These are phyloP conservation scores for Pichia sp. DNA, from an alignment of 1,139 yeast species.

Conservation along the genomic window DNA sequence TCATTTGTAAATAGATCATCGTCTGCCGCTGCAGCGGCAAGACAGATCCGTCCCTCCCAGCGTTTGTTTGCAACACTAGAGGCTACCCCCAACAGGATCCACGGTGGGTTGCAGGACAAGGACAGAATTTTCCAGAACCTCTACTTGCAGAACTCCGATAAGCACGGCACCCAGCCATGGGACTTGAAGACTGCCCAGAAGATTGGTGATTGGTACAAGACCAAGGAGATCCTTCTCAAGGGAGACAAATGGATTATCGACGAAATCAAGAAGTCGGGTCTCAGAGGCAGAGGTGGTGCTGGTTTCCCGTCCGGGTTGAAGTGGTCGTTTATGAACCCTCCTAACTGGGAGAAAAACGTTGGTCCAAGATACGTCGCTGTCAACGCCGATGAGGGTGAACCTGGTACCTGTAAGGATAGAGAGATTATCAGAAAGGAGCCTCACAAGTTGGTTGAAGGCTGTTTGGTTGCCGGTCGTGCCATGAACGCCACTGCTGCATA, in stretches of 20 bases:
- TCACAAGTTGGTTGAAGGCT: slow-evolving; percentile 84
- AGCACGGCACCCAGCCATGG: slow-evolving; percentile 57
- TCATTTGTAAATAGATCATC: slow-evolving; percentile 11
- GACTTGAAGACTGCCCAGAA: slow-evolving; percentile 69
- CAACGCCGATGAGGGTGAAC: slow-evolving; percentile 92
- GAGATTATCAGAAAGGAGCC: slow-evolving; percentile 89
- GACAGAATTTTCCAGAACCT: slow-evolving; percentile 85
- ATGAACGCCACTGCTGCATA: slow-evolving; percentile 93
- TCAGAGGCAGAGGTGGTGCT: slow-evolving; percentile 91
- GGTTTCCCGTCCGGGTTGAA: slow-evolving; percentile 88
- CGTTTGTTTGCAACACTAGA: slow-evolving; percentile 30
- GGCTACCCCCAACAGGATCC: slow-evolving; percentile 49
- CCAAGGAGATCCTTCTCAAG: slow-evolving; percentile 75
- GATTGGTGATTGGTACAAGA: slow-evolving; percentile 90
- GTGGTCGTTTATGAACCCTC: slow-evolving; percentile 93
- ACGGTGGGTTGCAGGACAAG: slow-evolving; percentile 75
- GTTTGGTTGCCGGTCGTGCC: slow-evolving; percentile 81
- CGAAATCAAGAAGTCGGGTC: slow-evolving; percentile 78
- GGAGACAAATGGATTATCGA: slow-evolving; percentile 88
- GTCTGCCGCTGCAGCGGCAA: not conserved
- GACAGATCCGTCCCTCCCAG: slow-evolving; percentile 6
- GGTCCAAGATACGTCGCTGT: slow-evolving; percentile 86
- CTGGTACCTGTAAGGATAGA: slow-evolving; percentile 89
- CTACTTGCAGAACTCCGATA: slow-evolving; percentile 38
- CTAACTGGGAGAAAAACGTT: slow-evolving; percentile 84